These are phyloP conservation scores for Monosporozyma yasuniensis DNA, from an alignment of 805 yeast genomes.

Conservation along the genomic window DNA sequence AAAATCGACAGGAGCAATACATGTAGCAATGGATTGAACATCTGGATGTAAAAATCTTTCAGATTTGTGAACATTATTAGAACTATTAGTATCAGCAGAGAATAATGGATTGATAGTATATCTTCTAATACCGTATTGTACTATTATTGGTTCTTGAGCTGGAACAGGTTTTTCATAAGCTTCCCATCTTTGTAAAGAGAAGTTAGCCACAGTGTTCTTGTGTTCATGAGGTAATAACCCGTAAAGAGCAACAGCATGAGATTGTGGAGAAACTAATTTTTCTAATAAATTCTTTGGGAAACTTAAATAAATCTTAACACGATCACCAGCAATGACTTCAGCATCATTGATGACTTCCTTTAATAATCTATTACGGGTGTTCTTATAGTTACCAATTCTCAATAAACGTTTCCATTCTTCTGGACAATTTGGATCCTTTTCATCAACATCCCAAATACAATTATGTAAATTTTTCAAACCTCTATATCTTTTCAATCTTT, in stretches of 20 bases:
- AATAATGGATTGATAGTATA: conserved; percentile 73
- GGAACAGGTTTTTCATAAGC: conserved; percentile 79
- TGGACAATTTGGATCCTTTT: conserved; percentile 68
- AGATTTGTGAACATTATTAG: conserved; percentile 80
- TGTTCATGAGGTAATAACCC: conserved; percentile 81
- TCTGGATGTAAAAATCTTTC: conserved; percentile 81
- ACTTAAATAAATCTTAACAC: conserved; percentile 48
- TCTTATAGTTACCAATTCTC: conserved; percentile 66
- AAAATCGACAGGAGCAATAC: conserved; percentile 79
- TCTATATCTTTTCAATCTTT: conserved; percentile 68
- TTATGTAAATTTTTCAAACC: conserved; percentile 78
- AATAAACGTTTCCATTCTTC: conserved; percentile 66
- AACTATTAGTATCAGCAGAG: conserved; percentile 65
- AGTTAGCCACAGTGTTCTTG: conserved; percentile 72
- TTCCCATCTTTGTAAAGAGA: conserved; percentile 81
- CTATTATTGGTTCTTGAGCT: conserved; percentile 69
- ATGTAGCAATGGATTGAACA: conserved; percentile 65
- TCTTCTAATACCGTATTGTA: conserved; percentile 91
- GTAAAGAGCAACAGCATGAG: conserved; percentile 53
- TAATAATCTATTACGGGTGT: conserved; percentile 57
- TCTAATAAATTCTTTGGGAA: conserved; percentile 44
- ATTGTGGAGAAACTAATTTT: conserved; percentile 36
- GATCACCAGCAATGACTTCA: conserved; percentile 53
- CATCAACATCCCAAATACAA: conserved; percentile 83
- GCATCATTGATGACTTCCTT: conserved; percentile 47